phyloP scores from a whole-genome alignment of 495 filamentous ascomycete genomes.

The Darksidea phi region DNA sequence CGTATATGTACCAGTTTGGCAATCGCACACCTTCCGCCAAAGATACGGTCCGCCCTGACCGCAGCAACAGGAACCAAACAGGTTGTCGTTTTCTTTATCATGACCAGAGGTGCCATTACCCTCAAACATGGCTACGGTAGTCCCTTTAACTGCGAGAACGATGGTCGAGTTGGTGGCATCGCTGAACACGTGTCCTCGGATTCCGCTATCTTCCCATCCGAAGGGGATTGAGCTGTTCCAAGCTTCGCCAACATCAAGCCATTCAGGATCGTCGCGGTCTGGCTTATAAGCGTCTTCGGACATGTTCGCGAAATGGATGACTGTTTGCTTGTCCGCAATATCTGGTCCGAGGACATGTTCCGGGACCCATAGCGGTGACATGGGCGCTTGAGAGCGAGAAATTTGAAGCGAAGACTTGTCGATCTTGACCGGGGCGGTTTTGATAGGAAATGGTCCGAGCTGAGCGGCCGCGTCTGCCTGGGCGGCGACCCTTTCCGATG shows the following conservation, averaged over 20 bases:
- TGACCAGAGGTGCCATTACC: slow-evolving; percentile 26
- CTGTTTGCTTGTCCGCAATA: slow-evolving; percentile 21
- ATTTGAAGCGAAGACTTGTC: slow-evolving; percentile 6
- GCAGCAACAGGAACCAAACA: slow-evolving; percentile 32
- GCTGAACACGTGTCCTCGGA: slow-evolving; percentile 31
- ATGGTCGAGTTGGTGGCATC: slow-evolving; percentile 27
- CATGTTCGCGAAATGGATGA: slow-evolving; percentile 27
- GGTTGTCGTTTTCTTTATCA: slow-evolving; percentile 35
- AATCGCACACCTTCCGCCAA: slow-evolving; percentile 25
- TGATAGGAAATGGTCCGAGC: slow-evolving; percentile 17
- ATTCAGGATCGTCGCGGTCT: slow-evolving; percentile 20
- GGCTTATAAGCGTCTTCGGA: slow-evolving; percentile 32
- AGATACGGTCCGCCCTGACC: slow-evolving; percentile 30
- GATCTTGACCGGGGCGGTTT: slow-evolving; percentile 10
- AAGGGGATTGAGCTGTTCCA: slow-evolving; percentile 28
- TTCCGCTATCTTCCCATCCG: slow-evolving; percentile 26
- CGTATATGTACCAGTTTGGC: slow-evolving; percentile 25
- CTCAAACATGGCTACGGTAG: slow-evolving; percentile 18
- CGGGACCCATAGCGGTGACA: slow-evolving; percentile 16
- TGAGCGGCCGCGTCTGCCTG: background rate
- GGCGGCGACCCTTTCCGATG: background rate
- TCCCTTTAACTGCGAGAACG: slow-evolving; percentile 30
- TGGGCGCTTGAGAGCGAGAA: background rate
- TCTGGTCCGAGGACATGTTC: slow-evolving; percentile 25
- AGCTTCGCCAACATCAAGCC: slow-evolving; percentile 20